A percentile compares a stretch with the other conserved stretches of the same genome.
These are phyloP conservation scores for Keqinozyma sinolaborantium DNA, from an alignment of 1,139 yeast species.

Conservation along the genomic window DNA sequence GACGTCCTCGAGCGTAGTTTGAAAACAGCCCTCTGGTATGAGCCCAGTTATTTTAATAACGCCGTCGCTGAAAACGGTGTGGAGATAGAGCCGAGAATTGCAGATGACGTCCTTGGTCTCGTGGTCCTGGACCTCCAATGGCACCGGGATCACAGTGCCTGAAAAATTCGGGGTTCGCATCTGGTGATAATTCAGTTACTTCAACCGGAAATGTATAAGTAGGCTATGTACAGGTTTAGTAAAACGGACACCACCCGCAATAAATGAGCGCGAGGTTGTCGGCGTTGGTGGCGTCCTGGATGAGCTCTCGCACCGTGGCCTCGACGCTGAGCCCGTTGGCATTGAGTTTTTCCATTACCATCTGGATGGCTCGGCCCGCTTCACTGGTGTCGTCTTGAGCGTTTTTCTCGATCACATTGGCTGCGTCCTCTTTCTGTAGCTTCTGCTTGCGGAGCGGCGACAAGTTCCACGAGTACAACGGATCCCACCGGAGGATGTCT, in stretches of 20 bases:
- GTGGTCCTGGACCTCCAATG: constrained; percentile 19
- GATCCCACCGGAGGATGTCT: constrained; percentile 89
- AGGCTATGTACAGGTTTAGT: constrained; percentile 14
- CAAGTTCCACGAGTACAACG: constrained; percentile 84
- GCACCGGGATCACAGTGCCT: constrained; percentile 16
- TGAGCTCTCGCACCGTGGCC: constrained; percentile 77
- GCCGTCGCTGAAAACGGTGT: constrained; percentile 6
- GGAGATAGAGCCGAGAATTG: constrained; percentile 11
- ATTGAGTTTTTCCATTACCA: constrained; percentile 65
- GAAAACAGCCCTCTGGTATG: constrained; percentile 15
- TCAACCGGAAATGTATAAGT: constrained; percentile 1
- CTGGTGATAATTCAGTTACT: background rate
- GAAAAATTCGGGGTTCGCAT: constrained; percentile 1
- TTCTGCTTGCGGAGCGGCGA: constrained; percentile 64
- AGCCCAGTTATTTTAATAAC: constrained; percentile 10
- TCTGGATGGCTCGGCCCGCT: constrained; percentile 73
- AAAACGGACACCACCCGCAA: constrained; percentile 77
- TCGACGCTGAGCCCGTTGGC: constrained; percentile 74
- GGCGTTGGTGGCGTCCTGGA: constrained; percentile 70
- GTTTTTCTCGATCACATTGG: constrained; percentile 15
- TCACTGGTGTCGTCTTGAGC: constrained; percentile 60
- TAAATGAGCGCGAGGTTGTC: constrained; percentile 72
- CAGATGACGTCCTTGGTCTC: constrained; percentile 13
- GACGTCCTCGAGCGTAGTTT: constrained; percentile 5
- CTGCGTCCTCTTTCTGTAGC: constrained; percentile 43